Conservation (phyloP, 108 stramenopile genomes). For the Pseudonitzschia multiseries region DNA sequence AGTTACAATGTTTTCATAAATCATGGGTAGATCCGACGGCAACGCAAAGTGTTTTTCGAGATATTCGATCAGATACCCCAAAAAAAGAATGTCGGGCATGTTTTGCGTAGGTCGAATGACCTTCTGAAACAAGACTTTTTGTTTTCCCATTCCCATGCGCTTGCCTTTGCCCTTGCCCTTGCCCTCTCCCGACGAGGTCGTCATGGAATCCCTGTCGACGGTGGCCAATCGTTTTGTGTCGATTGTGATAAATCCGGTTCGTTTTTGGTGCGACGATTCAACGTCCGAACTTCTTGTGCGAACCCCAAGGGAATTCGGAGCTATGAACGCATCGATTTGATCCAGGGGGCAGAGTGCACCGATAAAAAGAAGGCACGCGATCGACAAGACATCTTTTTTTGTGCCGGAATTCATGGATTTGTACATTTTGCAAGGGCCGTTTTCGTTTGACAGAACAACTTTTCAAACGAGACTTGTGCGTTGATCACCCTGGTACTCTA, state of each 20-base stretch:
- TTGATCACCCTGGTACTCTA: too few species aligned
- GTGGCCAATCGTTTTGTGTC: neutral
- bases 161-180: neutral
- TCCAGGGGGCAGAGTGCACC: neutral
- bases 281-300: neutral
- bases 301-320: neutral
- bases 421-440: neutral
- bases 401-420: neutral
- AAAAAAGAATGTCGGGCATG: slow-evolving; percentile 40
- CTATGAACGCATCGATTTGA: neutral
- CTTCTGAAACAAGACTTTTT: slow-evolving; percentile 68
- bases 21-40: slow-evolving; percentile 71
- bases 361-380: neutral
- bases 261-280: neutral
- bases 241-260: neutral
- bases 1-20: slow-evolving; percentile 48
- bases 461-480: too few species aligned
- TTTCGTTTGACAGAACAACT: neutral
- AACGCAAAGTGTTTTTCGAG: slow-evolving; percentile 62
- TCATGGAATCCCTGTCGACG: neutral
- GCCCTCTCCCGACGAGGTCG: too few species aligned
- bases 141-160: slow-evolving; percentile 23
- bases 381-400: neutral
- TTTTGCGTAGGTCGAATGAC: slow-evolving; percentile 48
- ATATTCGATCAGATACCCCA: slow-evolving; percentile 66